These are phyloP conservation scores for Proteromonas lacertae DNA, from an alignment of 352 stramenopile species.

Conservation along the genomic window DNA sequence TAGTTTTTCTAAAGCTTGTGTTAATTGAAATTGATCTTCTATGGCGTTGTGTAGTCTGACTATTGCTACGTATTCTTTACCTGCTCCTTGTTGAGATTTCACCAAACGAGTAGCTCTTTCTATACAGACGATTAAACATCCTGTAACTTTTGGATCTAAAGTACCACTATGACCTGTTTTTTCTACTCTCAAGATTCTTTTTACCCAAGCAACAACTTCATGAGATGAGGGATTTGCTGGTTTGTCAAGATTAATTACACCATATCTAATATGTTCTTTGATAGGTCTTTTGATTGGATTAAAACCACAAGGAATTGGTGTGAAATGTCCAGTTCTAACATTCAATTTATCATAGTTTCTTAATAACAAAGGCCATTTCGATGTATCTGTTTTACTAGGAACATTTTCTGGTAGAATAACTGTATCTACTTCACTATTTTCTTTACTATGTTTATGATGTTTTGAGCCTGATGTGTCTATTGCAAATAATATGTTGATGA, in stretches of 20 bases:
- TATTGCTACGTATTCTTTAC: conserved; percentile 97
- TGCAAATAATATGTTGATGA: too few relatives aligned
- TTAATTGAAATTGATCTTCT: conserved; percentile 23
- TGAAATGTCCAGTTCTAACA: conserved; percentile 93
- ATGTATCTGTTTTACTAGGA: conserved; percentile 67
- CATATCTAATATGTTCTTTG: conserved; percentile 85
- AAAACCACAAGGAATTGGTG: conserved; percentile 75
- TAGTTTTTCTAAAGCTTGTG: conserved; percentile 78
- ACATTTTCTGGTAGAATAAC: conserved; percentile 20
- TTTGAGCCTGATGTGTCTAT: too few relatives aligned
- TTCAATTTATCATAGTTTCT: conserved; percentile 98
- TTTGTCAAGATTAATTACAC: conserved; percentile 99
- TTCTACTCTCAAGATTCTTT: conserved; percentile 92
- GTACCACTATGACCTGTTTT: conserved; percentile 97
- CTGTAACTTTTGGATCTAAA: conserved; percentile 97
- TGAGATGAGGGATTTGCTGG: conserved; percentile 92
- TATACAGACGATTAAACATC: conserved; percentile 97
- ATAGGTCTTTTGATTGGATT: conserved; percentile 78
- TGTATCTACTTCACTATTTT: conserved; percentile 4
- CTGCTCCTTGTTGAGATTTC: conserved; percentile 69
- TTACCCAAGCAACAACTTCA: conserved; percentile 98
- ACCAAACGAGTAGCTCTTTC: conserved; percentile 79
- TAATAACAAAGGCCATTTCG: conserved; percentile 89
- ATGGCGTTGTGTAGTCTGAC: conserved; percentile 80
- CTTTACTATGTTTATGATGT: too few relatives aligned